A percentile compares a stretch with the other conserved stretches of the same genome.
These are phyloP conservation scores for Pseudoneurospora amorphoporcata DNA, from an alignment of 495 filamentous ascomycete genomes.

Conservation along the genomic window DNA sequence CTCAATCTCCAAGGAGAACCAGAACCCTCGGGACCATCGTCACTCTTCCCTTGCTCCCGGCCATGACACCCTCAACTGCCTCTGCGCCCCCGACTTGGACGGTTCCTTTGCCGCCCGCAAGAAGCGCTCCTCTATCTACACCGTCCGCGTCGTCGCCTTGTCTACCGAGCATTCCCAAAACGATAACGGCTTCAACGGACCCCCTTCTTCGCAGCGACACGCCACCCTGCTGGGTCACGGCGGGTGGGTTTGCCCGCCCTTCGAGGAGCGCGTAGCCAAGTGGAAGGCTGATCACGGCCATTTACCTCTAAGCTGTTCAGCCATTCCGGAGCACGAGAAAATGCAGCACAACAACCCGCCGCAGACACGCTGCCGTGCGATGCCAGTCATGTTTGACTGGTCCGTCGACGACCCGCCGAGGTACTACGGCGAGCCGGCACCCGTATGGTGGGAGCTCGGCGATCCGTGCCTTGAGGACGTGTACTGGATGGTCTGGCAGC, in stretches of 20 bases:
- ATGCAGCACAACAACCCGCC: background rate
- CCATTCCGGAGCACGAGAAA: background rate
- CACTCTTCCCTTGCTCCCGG: background rate
- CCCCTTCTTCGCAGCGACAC: slow-evolving; percentile 5
- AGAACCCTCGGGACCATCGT: background rate
- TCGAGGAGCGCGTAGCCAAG: slow-evolving; percentile 11
- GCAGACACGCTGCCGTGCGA: slow-evolving; percentile 3
- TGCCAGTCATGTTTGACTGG: slow-evolving; percentile 6
- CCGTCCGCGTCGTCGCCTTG: slow-evolving; percentile 15
- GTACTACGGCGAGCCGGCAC: slow-evolving; percentile 10
- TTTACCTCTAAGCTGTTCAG: background rate
- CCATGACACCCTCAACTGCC: background rate
- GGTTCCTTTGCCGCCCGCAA: slow-evolving; percentile 2
- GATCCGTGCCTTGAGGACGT: slow-evolving; percentile 20
- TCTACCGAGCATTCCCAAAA: background rate
- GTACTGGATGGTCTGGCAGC: slow-evolving; percentile 18
- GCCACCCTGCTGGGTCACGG: slow-evolving; percentile 11
- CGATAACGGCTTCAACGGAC: slow-evolving; percentile 16
- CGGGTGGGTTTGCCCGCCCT: slow-evolving; percentile 18
- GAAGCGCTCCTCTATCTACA: slow-evolving; percentile 10
- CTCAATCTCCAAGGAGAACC: background rate
- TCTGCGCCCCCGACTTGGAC: background rate
- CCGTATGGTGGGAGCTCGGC: slow-evolving; percentile 11
- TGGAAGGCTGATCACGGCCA: slow-evolving; percentile 2
- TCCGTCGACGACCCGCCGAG: slow-evolving; percentile 1